Evolutionary conservation across 2,329 filamentous ascomycete genomes (phyloP), one percentile per base, ranked within the genome.

Genomic region (Neofusicoccum ribis): DNA sequence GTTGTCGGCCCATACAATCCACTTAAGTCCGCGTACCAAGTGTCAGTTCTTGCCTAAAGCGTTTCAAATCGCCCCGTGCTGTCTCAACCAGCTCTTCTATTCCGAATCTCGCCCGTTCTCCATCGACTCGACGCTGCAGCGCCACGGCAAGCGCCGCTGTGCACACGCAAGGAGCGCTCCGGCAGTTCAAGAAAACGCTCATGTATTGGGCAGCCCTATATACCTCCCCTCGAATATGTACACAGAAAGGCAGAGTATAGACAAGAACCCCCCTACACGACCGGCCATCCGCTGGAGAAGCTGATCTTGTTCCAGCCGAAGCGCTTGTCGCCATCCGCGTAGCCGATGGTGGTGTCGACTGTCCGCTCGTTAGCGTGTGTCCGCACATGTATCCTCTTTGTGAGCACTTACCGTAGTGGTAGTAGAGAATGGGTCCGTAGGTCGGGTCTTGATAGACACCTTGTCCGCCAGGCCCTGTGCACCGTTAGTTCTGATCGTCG

Each of bases 351-450:
- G 0, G 82, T 86, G 68, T 88, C 78, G 2, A 86, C 76, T 68
- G 54, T 23, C 11, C 23, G 5, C 5, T 3, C 23, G 52, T 56
- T 23, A 56, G 52, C 52, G 5, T 31, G 14, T 20, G 39, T 60
- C 6, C 46, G 5, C n/a, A 15, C 17, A 14, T n/a, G 6, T 23
- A 23, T 36, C 23, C 14, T 31, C 15, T 5, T 11, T 6, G 17
- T 11, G 7, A 8, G 15, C n/a, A 54, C 67, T 74, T 68, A 76
- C 78, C 77, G 68, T 88, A 88, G 69, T 89, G 86, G 70, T 89
- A 89, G 73, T 89, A 89, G 6, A 89, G 77, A 8, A 89, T 80
- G 5, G 83, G 80, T 1, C 86, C 86, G 9, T 76, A 62, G 14
- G 67, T 69, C 0, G 79, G 76, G 66, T 88, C 86, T 1, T 78